phyloP scores from a whole-genome alignment of 768 basidiomycete genomes.

The Suillus luteus region DNA sequence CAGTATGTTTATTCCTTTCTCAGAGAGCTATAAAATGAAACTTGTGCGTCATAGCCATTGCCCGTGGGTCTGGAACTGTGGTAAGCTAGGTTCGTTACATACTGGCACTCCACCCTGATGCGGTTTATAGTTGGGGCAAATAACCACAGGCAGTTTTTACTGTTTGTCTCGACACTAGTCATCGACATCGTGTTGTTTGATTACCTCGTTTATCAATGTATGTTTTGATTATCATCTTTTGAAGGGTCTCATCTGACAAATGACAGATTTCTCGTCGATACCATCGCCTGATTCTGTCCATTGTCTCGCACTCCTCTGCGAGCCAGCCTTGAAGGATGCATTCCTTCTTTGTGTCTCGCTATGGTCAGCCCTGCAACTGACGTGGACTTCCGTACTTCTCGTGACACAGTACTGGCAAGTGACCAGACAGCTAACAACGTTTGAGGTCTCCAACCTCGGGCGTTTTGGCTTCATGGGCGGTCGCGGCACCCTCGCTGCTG shows the following conservation, averaged over 20 bases:
- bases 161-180: conserved; percentile 90
- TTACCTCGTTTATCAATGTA: conserved; percentile 82
- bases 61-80: conserved; percentile 99
- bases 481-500: conserved; percentile 66
- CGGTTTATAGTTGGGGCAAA: conserved; percentile 71
- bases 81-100: conserved; percentile 44
- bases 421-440: conserved; percentile 90
- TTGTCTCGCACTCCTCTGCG: conserved; percentile 55
- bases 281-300: conserved; percentile 19
- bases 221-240: conserved; percentile 31
- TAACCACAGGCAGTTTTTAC: conserved; percentile 94
- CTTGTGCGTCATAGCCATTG: conserved; percentile 68
- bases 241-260: conserved; percentile 1
- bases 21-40: conserved; percentile 8
- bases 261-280: conserved; percentile 56
- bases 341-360: conserved; percentile 80
- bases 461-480: conserved; percentile 98
- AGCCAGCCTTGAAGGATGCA: conserved; percentile 67
- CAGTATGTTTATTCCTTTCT: conserved; percentile 60
- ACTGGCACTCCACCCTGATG: not conserved
- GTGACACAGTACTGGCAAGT: conserved; percentile 91
- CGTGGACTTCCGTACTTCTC: conserved; percentile 90
- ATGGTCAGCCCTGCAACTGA: conserved; percentile 94
- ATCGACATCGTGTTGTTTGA: conserved; percentile 80
- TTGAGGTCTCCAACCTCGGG: conserved; percentile 94